Evolutionary conservation across 2,329 filamentous ascomycete genomes (phyloP).

Genomic region (Diaporthe capsici): DNA sequence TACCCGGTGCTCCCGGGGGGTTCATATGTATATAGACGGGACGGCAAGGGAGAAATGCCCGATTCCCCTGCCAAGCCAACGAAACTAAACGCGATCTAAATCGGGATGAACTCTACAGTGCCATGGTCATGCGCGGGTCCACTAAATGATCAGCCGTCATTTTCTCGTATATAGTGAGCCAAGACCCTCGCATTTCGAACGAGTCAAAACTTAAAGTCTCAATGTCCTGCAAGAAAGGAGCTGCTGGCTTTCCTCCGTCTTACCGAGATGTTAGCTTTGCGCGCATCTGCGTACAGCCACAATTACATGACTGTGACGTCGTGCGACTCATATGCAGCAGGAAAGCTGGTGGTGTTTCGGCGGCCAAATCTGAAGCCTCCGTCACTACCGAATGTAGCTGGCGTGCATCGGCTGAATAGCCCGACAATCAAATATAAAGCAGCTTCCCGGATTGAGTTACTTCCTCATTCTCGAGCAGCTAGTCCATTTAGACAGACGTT

Average conservation of each 20-base stretch:
- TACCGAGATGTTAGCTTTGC: not conserved
- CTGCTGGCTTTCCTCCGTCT: not conserved
- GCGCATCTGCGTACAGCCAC: not conserved
- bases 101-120: constrained; percentile 24
- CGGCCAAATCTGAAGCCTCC: not conserved
- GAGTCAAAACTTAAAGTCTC: constrained; percentile 9
- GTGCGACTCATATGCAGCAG: not conserved
- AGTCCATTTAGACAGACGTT: not conserved
- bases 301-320: not conserved
- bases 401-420: not conserved
- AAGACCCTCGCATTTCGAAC: constrained; percentile 17
- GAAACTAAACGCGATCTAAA: constrained; percentile 27
- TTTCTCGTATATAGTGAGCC: constrained; percentile 30
- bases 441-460: not conserved
- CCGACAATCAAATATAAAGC: not conserved
- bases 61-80: constrained; percentile 26
- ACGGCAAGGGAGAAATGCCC: constrained; percentile 16
- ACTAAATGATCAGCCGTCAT: constrained; percentile 21
- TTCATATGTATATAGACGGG: not conserved
- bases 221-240: not conserved
- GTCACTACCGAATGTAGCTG: not conserved
- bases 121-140: constrained; percentile 8
- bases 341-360: not conserved
- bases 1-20: not conserved
- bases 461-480: not conserved